Base-by-base conservation (phyloP, 2,329 filamentous ascomycete genomes). In the Neurospora sp. region DNA sequence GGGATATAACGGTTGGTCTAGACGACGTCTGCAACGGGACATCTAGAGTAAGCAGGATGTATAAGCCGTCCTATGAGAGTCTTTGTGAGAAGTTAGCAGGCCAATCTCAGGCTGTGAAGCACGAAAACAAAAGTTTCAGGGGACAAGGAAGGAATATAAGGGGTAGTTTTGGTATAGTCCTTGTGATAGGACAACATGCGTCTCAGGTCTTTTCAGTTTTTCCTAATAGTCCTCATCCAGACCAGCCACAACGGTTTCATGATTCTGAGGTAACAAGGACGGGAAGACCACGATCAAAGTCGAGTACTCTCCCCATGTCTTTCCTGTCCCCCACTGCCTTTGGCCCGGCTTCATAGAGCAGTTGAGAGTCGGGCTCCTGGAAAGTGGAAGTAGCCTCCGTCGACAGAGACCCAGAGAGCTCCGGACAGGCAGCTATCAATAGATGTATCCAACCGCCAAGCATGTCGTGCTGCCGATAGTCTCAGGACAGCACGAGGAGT, bases 191-290 rank as follows among this genome's bases (percentile, higher is more conserved):
- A 74, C 71, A 68, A 68, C 67, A 73, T 33, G 52, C 77, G 83
- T 83, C 84, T 92, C 89, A 91, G 89, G 86, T 91, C 89, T 92
- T 91, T 91, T 91, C 88, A 91, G 88, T 91, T 87, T 85, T 77
- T 79, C 52, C 52, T 79, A 76, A 77, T 79, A 76, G 78, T 82
- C 85, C 79, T 87, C 83, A 87, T 78, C 72, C 82, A 80, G 72
- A 77, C 79, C 77, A 78, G 81, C 82, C 78, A 75, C 84, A 81
- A 78, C 84, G 85, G 86, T 79, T 87, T 82, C 78, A 77, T 79
- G 71, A 72, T 68, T 74, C 71, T 33, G 69, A 62, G 52, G 28
- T n/a, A 62, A 33, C 52, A 8, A 57, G 52, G 52, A 62, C 28
- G 52, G 28, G 15, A 28, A 62, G 52, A 62, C 52, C 52, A 33